Conservation (phyloP, 106 monocot genomes). For the Narthecium ossifragum region DNA sequence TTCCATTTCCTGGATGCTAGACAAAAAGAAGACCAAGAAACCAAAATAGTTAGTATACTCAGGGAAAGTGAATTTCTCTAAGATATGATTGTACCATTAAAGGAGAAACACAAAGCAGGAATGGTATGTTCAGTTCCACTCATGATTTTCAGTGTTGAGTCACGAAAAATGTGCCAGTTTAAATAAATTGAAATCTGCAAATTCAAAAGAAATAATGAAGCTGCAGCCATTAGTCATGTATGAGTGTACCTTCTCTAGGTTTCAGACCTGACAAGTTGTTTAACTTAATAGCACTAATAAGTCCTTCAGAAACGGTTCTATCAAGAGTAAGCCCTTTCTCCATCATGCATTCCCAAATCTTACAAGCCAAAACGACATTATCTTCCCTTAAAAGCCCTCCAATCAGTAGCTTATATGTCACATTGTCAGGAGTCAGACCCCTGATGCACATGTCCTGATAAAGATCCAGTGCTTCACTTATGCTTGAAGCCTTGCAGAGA, state of each 20-base stretch:
- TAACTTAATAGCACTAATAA: slow-evolving; percentile 47
- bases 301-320: slow-evolving; percentile 37
- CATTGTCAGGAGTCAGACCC: slow-evolving; percentile 54
- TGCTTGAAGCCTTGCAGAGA: slow-evolving; percentile 38
- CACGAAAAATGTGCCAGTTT: not conserved
- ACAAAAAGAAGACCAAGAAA: not conserved
- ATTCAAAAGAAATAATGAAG: not conserved
- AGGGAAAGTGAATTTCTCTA: too few relatives aligned
- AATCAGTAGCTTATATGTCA: slow-evolving; percentile 65
- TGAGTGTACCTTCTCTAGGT: slow-evolving; percentile 11
- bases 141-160: too few relatives aligned
- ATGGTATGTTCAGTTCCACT: too few relatives aligned
- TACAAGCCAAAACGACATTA: slow-evolving; percentile 39
- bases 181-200: not conserved
- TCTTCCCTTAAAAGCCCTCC: slow-evolving; percentile 55
- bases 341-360: slow-evolving; percentile 86
- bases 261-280: not conserved
- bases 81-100: too few relatives aligned
- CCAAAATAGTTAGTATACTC: not conserved
- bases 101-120: too few relatives aligned
- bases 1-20: slow-evolving; percentile 1
- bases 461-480: slow-evolving; percentile 59
- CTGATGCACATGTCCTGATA: slow-evolving; percentile 70
- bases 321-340: slow-evolving; percentile 74
- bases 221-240: too few relatives aligned